Base-by-base conservation (phyloP, 2,329 filamentous ascomycete genomes). In the Colletotrichum somersetense region DNA sequence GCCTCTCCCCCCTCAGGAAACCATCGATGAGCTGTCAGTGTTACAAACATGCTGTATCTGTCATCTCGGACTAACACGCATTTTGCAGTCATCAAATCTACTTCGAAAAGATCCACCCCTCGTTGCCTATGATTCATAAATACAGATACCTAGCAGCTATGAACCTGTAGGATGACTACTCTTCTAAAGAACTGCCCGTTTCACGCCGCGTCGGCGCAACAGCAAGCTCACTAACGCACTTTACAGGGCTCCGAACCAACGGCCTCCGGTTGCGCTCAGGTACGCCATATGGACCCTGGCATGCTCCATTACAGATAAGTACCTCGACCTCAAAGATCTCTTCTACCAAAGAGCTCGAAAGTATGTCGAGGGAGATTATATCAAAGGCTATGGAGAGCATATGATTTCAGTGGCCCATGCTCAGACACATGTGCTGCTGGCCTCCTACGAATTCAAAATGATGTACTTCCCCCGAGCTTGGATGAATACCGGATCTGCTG, bases 211-310 rank as follows among this genome's bases (percentile, higher is more conserved):
- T 16, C 18, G 10, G 35, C 33, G 64, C 33, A 63, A 50, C n/a
- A 30, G n/a, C 11, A 35, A 46, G 48, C 33, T 23, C 58, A 66
- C 42, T 66, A 40, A 68, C 63, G 58, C n/a, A 23, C 30, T 30
- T 40, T 30, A 46, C 72, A 91, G 89, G 65, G 90, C 94, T n/a
- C 94, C 94, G 23, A 91, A 91, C 74, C 91, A 95, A 84, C 90
- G 96, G 35, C 96, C 96, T 1, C 94, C 96, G 0, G 91, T 97
- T 40, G 94, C 93, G 75, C 84, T 99, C 62, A 91, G 96, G 76
- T 99, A 99, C 82, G 94, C 93, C 67, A 97, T 98, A 87, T 98
- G 96, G 96, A 93, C 92, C n/a, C 84, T 95, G 77, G 95, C 96
- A n/a, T 95, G 94, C 74, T 92, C 93, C 6, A 89, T 95, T 55